phyloP scores from a whole-genome alignment of 345 rosid genomes.

The Cardamine chenopodiifolia region DNA sequence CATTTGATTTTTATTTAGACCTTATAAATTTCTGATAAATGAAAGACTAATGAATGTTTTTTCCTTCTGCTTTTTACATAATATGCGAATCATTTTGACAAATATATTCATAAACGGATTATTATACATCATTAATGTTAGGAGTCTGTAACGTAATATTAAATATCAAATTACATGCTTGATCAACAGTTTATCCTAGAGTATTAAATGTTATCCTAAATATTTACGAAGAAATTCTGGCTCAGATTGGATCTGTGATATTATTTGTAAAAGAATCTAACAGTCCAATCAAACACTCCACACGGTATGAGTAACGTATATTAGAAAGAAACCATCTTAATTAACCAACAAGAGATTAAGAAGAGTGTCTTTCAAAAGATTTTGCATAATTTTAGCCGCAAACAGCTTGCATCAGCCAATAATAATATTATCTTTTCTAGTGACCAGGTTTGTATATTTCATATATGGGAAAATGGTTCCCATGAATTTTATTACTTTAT shows the following conservation, averaged over 20 bases:
- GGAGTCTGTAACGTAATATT: not conserved
- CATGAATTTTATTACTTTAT: too few species aligned
- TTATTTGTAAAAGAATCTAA: not conserved
- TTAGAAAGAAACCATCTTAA: constrained; percentile 1
- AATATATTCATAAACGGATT: not conserved
- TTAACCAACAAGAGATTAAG: constrained; percentile 14
- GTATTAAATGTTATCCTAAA: not conserved
- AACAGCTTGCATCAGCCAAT: constrained; percentile 40
- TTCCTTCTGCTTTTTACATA: not conserved
- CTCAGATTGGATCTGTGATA: not conserved
- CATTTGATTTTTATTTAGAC: not conserved
- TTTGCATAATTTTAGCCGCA: constrained; percentile 30
- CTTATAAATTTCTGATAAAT: not conserved
- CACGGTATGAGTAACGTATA: constrained; percentile 28
- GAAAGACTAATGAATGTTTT: not conserved
- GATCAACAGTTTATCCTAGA: constrained; percentile 5
- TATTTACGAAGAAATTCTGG: not conserved
- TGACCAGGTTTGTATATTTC: constrained; percentile 21
- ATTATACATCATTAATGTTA: not conserved
- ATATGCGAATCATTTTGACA: not conserved
- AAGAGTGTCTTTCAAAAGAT: constrained; percentile 14
- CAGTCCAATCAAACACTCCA: constrained; percentile 12
- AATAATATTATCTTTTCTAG: constrained; percentile 24
- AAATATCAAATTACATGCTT: not conserved
- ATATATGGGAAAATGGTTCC: not conserved